A percentile compares a stretch with the other conserved stretches of the same genome.
Evolutionary conservation across 768 basidiomycete species (phyloP).

Genomic region (Boletus sensibilis): DNA sequence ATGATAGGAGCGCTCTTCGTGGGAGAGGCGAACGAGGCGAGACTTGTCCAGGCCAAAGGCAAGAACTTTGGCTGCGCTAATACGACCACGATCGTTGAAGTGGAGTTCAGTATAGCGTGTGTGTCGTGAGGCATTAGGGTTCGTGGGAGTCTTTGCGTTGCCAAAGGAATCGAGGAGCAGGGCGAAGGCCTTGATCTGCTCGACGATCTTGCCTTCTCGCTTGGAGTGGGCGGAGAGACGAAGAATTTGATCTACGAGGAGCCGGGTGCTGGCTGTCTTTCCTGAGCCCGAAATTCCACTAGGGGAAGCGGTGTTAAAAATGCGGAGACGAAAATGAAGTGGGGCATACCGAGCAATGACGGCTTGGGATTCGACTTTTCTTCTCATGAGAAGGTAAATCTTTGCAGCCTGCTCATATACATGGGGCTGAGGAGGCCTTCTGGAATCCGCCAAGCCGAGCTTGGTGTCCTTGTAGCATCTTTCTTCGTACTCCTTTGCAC

Average conservation of each 20-base stretch:
- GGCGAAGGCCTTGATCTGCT: conserved; percentile 54
- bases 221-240: conserved; percentile 60
- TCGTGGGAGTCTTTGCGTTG: conserved; percentile 60
- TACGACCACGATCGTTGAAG: conserved; percentile 55
- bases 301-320: conserved; percentile 12
- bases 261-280: conserved; percentile 49
- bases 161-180: conserved; percentile 64
- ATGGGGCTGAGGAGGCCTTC: conserved; percentile 51
- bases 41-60: conserved; percentile 66
- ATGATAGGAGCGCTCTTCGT: conserved; percentile 65
- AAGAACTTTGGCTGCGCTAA: conserved; percentile 55
- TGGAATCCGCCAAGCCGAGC: conserved; percentile 37
- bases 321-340: conserved; percentile 4
- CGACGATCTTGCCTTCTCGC: conserved; percentile 48
- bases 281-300: conserved; percentile 69
- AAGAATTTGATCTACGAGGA: conserved; percentile 58
- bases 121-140: conserved; percentile 63
- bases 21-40: conserved; percentile 48
- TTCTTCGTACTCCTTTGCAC: conserved; percentile 57
- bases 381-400: conserved; percentile 57
- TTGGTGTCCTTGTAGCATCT: conserved; percentile 53
- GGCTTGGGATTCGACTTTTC: conserved; percentile 52
- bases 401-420: conserved; percentile 61
- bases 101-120: conserved; percentile 60
- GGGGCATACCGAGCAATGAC: conserved; percentile 51